Evolutionary conservation across 2,329 filamentous ascomycete genomes (phyloP).

Genomic region (Fusarium xyrophilum): DNA sequence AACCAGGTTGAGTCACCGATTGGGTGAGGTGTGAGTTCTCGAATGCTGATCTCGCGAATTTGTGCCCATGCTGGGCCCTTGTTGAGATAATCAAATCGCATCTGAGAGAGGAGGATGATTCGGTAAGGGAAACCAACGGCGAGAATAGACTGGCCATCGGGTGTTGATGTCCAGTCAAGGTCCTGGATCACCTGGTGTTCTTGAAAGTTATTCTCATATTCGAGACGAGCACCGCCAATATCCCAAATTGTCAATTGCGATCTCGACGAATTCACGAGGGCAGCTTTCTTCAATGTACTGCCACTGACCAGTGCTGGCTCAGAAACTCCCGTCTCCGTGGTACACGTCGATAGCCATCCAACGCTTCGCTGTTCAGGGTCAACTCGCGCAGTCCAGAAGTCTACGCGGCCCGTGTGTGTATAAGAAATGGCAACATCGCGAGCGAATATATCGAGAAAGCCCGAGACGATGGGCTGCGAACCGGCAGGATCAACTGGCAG

Average conservation of each 20-base stretch:
- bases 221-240: conserved; percentile 78
- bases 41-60: conserved; percentile 81
- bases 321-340: conserved; percentile 77
- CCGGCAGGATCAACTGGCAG: conserved; percentile 89
- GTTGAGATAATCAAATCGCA: conserved; percentile 91
- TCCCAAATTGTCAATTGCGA: conserved; percentile 91
- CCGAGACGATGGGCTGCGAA: conserved; percentile 71
- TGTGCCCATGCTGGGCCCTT: conserved; percentile 88
- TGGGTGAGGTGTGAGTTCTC: conserved; percentile 83
- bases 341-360: conserved; percentile 84
- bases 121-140: conserved; percentile 92
- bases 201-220: conserved; percentile 79
- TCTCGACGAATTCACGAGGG: conserved; percentile 75
- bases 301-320: conserved; percentile 82
- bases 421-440: conserved; percentile 88
- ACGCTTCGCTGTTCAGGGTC: conserved; percentile 65
- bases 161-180: conserved; percentile 92
- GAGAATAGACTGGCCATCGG: conserved; percentile 85
- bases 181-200: conserved; percentile 79
- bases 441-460: conserved; percentile 85
- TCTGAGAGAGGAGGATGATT: conserved; percentile 81
- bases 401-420: conserved; percentile 74
- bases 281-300: conserved; percentile 85
- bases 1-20: conserved; percentile 96
- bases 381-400: conserved; percentile 85